A percentile compares a stretch with the other conserved stretches of the same genome.
Conservation (phyloP, 2,329 filamentous ascomycete species). For the Aspergillus uvarum region DNA sequence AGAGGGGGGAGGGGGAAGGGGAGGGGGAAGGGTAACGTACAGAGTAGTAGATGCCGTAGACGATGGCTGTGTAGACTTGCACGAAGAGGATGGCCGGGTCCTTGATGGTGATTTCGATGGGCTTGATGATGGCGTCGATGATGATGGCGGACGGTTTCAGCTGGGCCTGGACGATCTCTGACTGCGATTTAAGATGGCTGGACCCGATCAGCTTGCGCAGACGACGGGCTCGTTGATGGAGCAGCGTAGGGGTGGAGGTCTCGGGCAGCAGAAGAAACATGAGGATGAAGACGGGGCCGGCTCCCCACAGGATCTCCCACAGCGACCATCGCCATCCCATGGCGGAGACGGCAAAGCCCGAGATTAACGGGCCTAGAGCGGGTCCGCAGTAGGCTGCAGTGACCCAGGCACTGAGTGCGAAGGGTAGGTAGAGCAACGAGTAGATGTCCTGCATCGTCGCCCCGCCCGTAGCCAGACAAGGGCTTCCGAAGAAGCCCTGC, state of each 20-base stretch:
- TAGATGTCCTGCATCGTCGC: conserved; percentile 45
- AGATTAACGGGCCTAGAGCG: conserved; percentile 55
- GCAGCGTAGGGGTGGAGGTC: conserved; percentile 53
- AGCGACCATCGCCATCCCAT: conserved; percentile 50
- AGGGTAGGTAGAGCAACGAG: neutral
- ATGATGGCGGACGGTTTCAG: conserved; percentile 4
- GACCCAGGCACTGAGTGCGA: conserved; percentile 55
- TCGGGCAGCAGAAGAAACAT: conserved; percentile 60
- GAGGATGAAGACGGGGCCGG: conserved; percentile 36
- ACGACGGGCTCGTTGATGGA: conserved; percentile 55
- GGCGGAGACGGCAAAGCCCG: conserved; percentile 58
- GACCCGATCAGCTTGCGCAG: conserved; percentile 54
- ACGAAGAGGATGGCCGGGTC: conserved; percentile 64
- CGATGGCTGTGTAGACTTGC: conserved; percentile 60
- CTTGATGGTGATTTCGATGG: conserved; percentile 59
- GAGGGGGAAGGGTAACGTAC: neutral
- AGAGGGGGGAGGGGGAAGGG: neutral
- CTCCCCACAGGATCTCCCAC: conserved; percentile 46
- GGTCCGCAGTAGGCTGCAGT: conserved; percentile 54
- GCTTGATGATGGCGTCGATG: conserved; percentile 58
- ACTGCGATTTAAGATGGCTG: conserved; percentile 54
- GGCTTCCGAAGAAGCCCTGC: conserved; percentile 53
- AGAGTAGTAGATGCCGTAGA: conserved; percentile 51
- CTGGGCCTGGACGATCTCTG: conserved; percentile 57
- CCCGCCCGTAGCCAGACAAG: conserved; percentile 5